These are phyloP conservation scores for Xylaria arbuscula DNA, from an alignment of 2,329 filamentous ascomycete genomes.

Conservation along the genomic window DNA sequence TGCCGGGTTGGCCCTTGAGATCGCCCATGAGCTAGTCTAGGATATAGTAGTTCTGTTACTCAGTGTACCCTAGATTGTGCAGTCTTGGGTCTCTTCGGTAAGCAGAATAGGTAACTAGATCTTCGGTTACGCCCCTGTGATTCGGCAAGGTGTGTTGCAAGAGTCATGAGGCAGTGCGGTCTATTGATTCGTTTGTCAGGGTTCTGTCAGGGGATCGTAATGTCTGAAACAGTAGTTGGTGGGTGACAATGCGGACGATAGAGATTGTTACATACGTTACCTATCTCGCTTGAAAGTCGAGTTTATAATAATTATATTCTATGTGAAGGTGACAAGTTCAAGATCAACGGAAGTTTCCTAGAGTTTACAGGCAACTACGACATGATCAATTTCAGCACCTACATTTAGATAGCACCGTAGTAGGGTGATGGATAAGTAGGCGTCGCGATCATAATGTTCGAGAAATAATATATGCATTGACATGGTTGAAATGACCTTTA, in stretches of 20 bases:
- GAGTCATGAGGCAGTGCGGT: neutral
- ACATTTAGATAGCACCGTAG: too few relatives aligned
- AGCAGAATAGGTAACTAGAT: slow-evolving; percentile 9
- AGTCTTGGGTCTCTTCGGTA: neutral
- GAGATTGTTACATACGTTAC: neutral
- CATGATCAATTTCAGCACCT: too few relatives aligned
- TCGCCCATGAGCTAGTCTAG: slow-evolving; percentile 15
- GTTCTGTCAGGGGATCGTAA: too few relatives aligned
- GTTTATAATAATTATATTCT: neutral
- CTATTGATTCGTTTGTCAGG: neutral
- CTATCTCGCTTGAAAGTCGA: neutral
- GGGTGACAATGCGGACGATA: neutral
- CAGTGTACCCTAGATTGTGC: neutral
- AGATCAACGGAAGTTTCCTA: neutral
- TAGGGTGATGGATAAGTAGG: neutral
- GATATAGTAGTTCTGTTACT: slow-evolving; percentile 2
- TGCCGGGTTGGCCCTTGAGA: slow-evolving; percentile 4
- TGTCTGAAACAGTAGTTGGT: slow-evolving; percentile 1
- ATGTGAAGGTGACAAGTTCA: neutral
- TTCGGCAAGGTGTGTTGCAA: neutral
- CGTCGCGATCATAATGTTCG: neutral
- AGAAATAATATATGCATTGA: neutral
- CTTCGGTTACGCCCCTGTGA: neutral
- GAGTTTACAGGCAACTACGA: neutral
- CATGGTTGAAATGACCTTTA: neutral